These are phyloP conservation scores for Crithidia bombi DNA, from an alignment of 208 protist species.

Conservation along the genomic window DNA sequence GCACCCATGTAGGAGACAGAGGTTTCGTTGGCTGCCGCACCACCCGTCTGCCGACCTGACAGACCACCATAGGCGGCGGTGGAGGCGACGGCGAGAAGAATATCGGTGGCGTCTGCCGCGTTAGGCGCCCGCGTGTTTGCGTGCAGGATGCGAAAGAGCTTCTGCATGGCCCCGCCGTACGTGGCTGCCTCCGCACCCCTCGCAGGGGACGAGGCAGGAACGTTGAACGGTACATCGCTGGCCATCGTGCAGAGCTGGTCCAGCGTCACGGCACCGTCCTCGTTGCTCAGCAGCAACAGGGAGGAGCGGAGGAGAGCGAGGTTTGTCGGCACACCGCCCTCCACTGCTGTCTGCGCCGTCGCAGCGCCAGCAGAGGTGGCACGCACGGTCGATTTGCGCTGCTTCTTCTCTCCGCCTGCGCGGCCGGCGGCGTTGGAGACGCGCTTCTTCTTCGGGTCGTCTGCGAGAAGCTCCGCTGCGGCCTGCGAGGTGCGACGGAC, in stretches of 20 bases:
- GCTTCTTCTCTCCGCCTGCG: conserved; percentile 24
- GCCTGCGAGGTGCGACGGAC: conserved; percentile 23
- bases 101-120: conserved; percentile 21
- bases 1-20: not conserved
- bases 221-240: conserved; percentile 55
- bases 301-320: conserved; percentile 44
- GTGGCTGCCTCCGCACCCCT: conserved; percentile 28
- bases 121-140: conserved; percentile 18
- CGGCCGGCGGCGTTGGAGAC: conserved; percentile 2
- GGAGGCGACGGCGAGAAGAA: conserved; percentile 24
- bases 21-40: conserved; percentile 2
- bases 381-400: conserved; percentile 22
- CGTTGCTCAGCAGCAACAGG: conserved; percentile 48
- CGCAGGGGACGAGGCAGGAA: conserved; percentile 32
- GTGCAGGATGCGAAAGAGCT: conserved; percentile 30
- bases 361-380: not conserved
- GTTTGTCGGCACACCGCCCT: conserved; percentile 50
- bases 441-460: conserved; percentile 1
- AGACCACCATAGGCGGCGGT: conserved; percentile 1
- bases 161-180: conserved; percentile 35
- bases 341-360: conserved; percentile 16
- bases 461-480: conserved; percentile 23
- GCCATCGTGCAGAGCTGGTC: conserved; percentile 45
- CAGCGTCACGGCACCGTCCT: conserved; percentile 46
- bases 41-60: not conserved